phyloP scores from a whole-genome alignment of 2,329 filamentous ascomycete species.

The Beauveria pseudobassiana region DNA sequence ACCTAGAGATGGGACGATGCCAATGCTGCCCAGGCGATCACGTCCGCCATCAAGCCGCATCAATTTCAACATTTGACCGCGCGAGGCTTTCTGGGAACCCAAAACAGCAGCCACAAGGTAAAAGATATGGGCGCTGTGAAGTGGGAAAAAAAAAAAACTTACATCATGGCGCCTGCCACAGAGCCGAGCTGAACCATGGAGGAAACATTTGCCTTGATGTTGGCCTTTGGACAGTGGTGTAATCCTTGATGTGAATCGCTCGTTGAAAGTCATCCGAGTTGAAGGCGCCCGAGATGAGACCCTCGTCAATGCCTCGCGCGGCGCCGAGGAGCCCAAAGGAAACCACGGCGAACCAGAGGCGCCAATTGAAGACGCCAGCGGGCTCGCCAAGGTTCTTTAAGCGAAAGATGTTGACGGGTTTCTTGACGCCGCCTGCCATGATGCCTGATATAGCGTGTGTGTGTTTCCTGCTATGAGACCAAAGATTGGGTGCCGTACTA shows the following conservation, averaged over 20 bases:
- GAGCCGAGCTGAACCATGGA: slow-evolving; percentile 77
- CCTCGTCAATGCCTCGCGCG: slow-evolving; percentile 73
- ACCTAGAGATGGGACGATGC: not conserved
- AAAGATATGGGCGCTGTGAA: no score
- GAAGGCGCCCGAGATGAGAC: slow-evolving; percentile 66
- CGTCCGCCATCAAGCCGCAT: not conserved
- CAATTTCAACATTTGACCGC: not conserved
- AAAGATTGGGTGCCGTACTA: no score
- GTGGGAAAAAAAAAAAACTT: slow-evolving; percentile 14
- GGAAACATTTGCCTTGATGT: slow-evolving; percentile 69
- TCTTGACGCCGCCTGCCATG: slow-evolving; percentile 47
- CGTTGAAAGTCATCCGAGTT: slow-evolving; percentile 57
- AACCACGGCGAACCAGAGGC: slow-evolving; percentile 68
- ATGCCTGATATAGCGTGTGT: slow-evolving; percentile 12
- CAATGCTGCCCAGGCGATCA: not conserved
- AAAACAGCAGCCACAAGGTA: no score
- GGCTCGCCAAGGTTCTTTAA: slow-evolving; percentile 59
- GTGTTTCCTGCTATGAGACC: not conserved
- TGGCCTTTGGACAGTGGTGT: slow-evolving; percentile 47
- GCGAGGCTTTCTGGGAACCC: no score
- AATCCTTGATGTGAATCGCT: slow-evolving; percentile 49
- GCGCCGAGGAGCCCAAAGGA: slow-evolving; percentile 67
- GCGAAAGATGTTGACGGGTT: slow-evolving; percentile 56
- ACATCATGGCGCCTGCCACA: slow-evolving; percentile 60
- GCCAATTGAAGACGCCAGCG: slow-evolving; percentile 66